Conservation (phyloP, 805 yeast species). For the Cyberlindnera petersonii region DNA sequence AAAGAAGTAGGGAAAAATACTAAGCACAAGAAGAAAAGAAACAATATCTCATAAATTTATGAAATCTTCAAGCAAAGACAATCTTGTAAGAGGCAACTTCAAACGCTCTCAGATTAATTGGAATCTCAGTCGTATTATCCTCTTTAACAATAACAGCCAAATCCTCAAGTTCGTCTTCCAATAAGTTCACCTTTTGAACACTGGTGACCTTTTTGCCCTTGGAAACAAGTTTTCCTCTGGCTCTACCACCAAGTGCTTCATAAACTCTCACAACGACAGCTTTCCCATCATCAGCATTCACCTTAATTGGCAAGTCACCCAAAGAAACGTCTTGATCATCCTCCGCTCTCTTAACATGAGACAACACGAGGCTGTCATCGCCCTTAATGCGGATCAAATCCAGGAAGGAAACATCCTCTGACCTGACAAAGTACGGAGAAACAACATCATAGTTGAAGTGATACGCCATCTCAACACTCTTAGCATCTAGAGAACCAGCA, state of each 20-base stretch:
- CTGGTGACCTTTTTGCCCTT: slow-evolving; percentile 32
- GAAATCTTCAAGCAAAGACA: slow-evolving; percentile 19
- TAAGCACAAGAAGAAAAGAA: neutral
- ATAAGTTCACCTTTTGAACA: slow-evolving; percentile 32
- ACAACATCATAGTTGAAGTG: slow-evolving; percentile 62
- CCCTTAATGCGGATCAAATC: slow-evolving; percentile 39
- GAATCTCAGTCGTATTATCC: slow-evolving; percentile 19
- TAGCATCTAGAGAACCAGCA: slow-evolving; percentile 55
- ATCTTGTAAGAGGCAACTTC: slow-evolving; percentile 57
- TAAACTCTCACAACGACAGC: slow-evolving; percentile 71
- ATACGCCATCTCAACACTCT: slow-evolving; percentile 70
- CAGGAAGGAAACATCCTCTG: slow-evolving; percentile 25
- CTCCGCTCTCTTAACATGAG: slow-evolving; percentile 84
- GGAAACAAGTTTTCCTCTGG: slow-evolving; percentile 48
- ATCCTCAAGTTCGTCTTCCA: slow-evolving; percentile 36
- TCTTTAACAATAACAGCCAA: slow-evolving; percentile 15
- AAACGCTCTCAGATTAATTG: slow-evolving; percentile 58
- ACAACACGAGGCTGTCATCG: slow-evolving; percentile 55
- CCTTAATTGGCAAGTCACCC: slow-evolving; percentile 42
- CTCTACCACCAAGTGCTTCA: slow-evolving; percentile 82
- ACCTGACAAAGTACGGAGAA: slow-evolving; percentile 17
- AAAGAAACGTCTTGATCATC: slow-evolving; percentile 57
- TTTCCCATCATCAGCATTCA: slow-evolving; percentile 40
- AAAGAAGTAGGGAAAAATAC: neutral
- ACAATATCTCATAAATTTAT: neutral